Evolutionary conservation across 768 basidiomycete genomes (phyloP).

Genomic region (Multifurca ochricompacta): DNA sequence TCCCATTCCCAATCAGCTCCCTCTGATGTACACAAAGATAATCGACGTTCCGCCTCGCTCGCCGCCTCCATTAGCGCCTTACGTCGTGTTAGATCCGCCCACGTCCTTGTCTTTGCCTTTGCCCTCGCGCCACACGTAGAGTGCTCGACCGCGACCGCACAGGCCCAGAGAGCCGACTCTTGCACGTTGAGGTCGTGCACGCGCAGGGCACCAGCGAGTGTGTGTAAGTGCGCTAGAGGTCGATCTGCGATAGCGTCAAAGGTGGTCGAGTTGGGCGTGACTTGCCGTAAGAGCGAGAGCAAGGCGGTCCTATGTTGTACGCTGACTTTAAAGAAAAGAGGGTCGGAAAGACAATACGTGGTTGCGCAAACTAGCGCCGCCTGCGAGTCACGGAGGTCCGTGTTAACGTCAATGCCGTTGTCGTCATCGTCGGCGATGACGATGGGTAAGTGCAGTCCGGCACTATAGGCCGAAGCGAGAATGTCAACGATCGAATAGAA

Average conservation of each 20-base stretch:
- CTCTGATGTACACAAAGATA: background rate
- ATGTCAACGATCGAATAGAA: conserved; percentile 8
- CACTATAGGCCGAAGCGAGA: conserved; percentile 2
- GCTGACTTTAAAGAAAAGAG: background rate
- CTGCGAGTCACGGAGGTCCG: background rate
- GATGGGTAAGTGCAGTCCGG: background rate
- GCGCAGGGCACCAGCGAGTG: background rate
- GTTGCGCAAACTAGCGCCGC: conserved; percentile 2
- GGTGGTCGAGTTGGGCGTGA: background rate
- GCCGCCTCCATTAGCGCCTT: background rate
- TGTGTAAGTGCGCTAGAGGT: background rate
- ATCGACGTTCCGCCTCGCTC: background rate
- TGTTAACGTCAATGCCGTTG: background rate
- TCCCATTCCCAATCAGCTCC: background rate
- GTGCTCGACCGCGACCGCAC: conserved; percentile 4
- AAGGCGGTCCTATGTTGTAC: background rate
- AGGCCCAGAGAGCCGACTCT: background rate
- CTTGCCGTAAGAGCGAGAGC: background rate
- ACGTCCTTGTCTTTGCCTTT: no score
- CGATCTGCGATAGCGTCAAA: background rate
- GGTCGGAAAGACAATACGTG: background rate
- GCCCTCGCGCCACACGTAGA: background rate
- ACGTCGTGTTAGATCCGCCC: background rate
- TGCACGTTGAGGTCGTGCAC: background rate
- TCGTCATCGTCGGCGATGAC: background rate